These are phyloP conservation scores for Ensete glaucum DNA, from an alignment of 176 grass and related monocot genomes.

Conservation along the genomic window DNA sequence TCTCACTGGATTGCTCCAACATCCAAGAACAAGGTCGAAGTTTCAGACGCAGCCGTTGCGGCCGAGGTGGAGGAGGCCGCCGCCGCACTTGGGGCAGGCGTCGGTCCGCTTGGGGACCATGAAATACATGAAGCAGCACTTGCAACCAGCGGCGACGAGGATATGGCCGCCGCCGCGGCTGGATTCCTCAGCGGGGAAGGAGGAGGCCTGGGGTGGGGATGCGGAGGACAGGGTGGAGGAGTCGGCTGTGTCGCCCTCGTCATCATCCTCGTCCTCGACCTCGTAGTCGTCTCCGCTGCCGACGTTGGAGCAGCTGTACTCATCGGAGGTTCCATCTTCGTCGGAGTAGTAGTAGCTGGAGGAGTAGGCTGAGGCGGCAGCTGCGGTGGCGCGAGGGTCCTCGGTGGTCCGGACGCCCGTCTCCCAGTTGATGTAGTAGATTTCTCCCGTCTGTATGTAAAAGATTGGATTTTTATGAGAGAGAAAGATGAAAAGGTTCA, in stretches of 20 bases:
- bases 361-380: slow-evolving; percentile 6
- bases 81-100: slow-evolving; percentile 18
- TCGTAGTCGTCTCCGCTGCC: background rate
- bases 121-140: slow-evolving; percentile 18
- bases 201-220: background rate
- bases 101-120: slow-evolving; percentile 12
- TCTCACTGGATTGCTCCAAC: background rate
- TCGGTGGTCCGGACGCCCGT: slow-evolving; percentile 64
- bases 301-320: background rate
- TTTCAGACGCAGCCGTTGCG: slow-evolving; percentile 11
- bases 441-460: slow-evolving; percentile 66
- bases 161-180: background rate
- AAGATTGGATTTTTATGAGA: background rate
- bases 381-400: slow-evolving; percentile 32
- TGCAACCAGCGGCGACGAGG: slow-evolving; percentile 16
- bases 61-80: slow-evolving; percentile 15
- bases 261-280: background rate
- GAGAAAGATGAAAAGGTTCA: background rate
- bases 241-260: background rate
- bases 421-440: slow-evolving; percentile 97
- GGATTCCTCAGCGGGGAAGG: background rate
- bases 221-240: background rate
- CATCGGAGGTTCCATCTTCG: background rate
- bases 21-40: background rate
- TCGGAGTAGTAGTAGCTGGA: slow-evolving; percentile 22